Evolutionary conservation across 805 yeast species (phyloP), one percentile per base, ranked within the genome.

Genomic region (Yamadazyma ubonensis): DNA sequence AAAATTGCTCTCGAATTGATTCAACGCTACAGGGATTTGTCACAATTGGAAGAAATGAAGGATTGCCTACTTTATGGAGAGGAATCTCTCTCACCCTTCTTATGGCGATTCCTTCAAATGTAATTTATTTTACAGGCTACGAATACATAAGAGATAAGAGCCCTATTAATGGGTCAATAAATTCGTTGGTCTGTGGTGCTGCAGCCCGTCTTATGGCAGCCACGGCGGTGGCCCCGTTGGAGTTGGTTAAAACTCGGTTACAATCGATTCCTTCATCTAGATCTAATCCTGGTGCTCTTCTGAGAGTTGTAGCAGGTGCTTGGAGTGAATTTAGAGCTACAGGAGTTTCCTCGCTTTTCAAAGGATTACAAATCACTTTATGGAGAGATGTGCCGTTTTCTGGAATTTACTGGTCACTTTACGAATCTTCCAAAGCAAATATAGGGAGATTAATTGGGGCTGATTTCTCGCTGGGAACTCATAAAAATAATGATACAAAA

Each of bases 351-450:
- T 74, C 88, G 0, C 59, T 93, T 14, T 93, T 89, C 71, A 81
- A 83, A 40, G 99, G 99, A 0, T 66, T 93, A 16, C 80, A 84
- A 29, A 73, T 93, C 28, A 93, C 99, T 0, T 70, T 93, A 11
- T 91, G 96, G 96, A 74, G 99, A 61, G 99, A 93, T 59, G 98
- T 91, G 0, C 99, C 99, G 1, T 93, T 93, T 58, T 83, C 95
- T 46, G 97, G 95, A 0, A 81, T 91, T 1, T 93, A 93, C 61
- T 93, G 99, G 99, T 78, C 87, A 8, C 75, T 83, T 4, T 88
- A 90, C 52, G 98, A 90, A 45, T 38, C 30, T 29, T 70, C 51
- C 54, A 69, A 69, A 46, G 44, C 38, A 12, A 49, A 45, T n/a
- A 48, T 59, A 32, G 63, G 58, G 11, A 27, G 28, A 1, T 37